phyloP scores from a whole-genome alignment of 345 rosid genomes.

The Lepidium sativum region DNA sequence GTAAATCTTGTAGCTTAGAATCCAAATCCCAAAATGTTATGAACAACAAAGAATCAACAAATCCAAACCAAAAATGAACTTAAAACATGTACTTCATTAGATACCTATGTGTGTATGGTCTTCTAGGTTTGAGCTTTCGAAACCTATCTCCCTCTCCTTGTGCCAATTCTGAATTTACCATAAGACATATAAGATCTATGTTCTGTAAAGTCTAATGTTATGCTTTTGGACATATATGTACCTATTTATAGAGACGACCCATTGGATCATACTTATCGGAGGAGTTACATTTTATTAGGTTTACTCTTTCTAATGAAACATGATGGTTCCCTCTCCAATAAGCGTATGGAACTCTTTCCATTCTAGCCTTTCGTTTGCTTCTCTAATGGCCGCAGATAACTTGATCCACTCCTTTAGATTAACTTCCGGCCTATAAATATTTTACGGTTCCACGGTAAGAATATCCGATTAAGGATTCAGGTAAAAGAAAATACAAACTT shows the following conservation, averaged over 20 bases:
- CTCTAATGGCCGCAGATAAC: constrained; percentile 29
- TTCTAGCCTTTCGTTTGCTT: constrained; percentile 29
- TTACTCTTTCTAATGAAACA: constrained; percentile 26
- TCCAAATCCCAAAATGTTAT: neutral
- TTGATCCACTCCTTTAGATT: constrained; percentile 54
- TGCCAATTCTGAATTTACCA: constrained; percentile 32
- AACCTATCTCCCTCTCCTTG: constrained; percentile 26
- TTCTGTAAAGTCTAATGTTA: neutral
- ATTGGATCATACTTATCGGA: constrained; percentile 31
- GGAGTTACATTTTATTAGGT: constrained; percentile 45
- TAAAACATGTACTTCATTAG: neutral
- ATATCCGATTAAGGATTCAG: no score
- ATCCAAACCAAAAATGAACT: neutral
- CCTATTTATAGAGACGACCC: constrained; percentile 34
- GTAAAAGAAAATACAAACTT: no score
- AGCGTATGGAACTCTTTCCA: constrained; percentile 64
- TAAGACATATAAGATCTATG: neutral
- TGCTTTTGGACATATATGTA: neutral
- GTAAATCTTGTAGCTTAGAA: constrained; percentile 41
- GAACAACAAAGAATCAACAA: no score
- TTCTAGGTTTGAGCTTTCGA: constrained; percentile 29
- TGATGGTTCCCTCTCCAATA: constrained; percentile 45
- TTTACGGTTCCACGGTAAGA: no score
- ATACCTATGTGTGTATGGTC: constrained; percentile 52
- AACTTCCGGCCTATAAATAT: constrained; percentile 56